Base-by-base conservation (phyloP, 108 stramenopile genomes). In the Fragilaria radians region DNA sequence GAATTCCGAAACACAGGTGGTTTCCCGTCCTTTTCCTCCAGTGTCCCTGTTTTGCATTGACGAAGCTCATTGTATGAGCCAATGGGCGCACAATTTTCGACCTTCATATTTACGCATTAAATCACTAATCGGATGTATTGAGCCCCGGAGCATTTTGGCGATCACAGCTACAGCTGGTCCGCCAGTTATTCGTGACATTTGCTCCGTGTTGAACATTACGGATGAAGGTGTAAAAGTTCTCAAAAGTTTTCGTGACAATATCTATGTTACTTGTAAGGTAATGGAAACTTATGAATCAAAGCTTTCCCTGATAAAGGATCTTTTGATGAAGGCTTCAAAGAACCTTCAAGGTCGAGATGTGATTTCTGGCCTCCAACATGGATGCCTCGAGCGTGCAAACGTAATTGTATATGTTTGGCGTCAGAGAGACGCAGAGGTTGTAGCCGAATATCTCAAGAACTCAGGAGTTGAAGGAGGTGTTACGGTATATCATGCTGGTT, bases 31-130 rank as follows among this genome's bases (percentile, higher is more conserved):
- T 7, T 88, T 95, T 61, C 93, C 93, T 32, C 63, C 70, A 29
- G 87, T 95, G 5, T 91, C 96, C 4, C 74, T 97, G 0, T 75
- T 98, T 24, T 95, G 90, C 54, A 80, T 99, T 32, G 99, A 99
- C 62, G 99, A 99, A 77, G 88, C 89, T 5, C 95, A 95, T 76
- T 86, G 86, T 65, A 54, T 82, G 31, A 82, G 85, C 49, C 85
- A 96, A 61, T 99, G 98, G 98, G 90, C 90, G 7, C 96, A 99
- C 68, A 96, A 99, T 78, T 99, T 99, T 68, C 76, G 98, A 11
- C 96, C 96, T 27, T 89, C 85, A 18, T 96, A 89, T 53, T 67
- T 95, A 47, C 75, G 92, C 45, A 68, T 96, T 14, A 63, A 77
- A 58, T 75, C 73, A 2, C 53, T 91, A 24, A 54, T 96, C 9